Conservation (phyloP, 371 early-diverging fungal genomes). For the Mortierella sp. region DNA sequence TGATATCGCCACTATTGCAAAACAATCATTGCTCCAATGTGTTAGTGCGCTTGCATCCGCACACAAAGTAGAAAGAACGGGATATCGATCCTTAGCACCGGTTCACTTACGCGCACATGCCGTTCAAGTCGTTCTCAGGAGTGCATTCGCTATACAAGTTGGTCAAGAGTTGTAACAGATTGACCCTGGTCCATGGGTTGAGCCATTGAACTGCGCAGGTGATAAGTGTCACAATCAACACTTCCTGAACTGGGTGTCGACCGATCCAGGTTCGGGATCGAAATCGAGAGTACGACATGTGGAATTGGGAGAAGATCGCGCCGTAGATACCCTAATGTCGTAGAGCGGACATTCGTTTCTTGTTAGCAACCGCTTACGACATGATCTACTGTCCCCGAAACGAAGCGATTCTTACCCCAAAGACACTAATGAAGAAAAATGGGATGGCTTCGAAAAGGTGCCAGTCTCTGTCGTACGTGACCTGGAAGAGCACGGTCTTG, state of each 20-base stretch:
- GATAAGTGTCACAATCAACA: constrained; percentile 72
- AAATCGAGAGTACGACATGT: constrained; percentile 71
- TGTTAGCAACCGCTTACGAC: too few species aligned
- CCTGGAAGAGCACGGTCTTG: constrained; percentile 94
- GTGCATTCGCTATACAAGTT: constrained; percentile 88
- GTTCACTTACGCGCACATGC: constrained; percentile 72
- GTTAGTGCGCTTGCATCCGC: too few species aligned
- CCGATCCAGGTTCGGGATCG: constrained; percentile 65
- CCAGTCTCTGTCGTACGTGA: constrained; percentile 91
- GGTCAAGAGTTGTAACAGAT: constrained; percentile 80
- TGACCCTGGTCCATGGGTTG: constrained; percentile 78
- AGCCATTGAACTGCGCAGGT: constrained; percentile 79
- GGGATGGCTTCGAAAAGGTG: constrained; percentile 77
- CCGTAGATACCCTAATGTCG: constrained; percentile 83
- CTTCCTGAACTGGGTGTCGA: constrained; percentile 75
- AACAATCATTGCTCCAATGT: background rate
- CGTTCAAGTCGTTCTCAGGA: constrained; percentile 61
- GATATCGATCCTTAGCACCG: too few species aligned
- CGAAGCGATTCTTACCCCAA: constrained; percentile 45
- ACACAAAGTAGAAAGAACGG: too few species aligned
- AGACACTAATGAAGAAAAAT: constrained; percentile 54
- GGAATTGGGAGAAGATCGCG: constrained; percentile 78
- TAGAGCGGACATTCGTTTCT: too few species aligned
- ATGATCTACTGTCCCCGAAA: too few species aligned
- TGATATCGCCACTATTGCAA: constrained; percentile 41